These are phyloP conservation scores for Rhamnella rubrinervis DNA, from an alignment of 331 rosid genomes.

Conservation along the genomic window DNA sequence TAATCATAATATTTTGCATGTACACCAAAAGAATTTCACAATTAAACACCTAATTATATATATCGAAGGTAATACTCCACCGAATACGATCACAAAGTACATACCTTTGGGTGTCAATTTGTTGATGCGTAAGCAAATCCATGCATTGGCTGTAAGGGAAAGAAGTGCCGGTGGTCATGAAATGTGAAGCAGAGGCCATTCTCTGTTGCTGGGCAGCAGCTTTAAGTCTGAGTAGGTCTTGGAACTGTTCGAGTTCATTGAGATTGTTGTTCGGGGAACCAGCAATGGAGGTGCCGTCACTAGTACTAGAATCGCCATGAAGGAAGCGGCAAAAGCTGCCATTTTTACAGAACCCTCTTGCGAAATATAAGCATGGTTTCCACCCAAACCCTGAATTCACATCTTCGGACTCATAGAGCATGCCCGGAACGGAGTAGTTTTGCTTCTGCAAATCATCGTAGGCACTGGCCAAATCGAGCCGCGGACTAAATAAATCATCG, in stretches of 20 bases:
- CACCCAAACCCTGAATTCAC: slow-evolving; percentile 28
- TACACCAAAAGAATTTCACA: not conserved
- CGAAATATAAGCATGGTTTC: slow-evolving; percentile 41
- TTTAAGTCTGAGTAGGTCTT: slow-evolving; percentile 27
- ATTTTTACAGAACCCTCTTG: slow-evolving; percentile 50
- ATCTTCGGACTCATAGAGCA: slow-evolving; percentile 26
- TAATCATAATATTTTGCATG: not conserved
- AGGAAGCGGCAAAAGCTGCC: slow-evolving; percentile 33
- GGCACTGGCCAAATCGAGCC: slow-evolving; percentile 1
- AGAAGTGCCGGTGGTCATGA: slow-evolving; percentile 42
- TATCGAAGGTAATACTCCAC: not conserved
- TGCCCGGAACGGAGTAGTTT: slow-evolving; percentile 8
- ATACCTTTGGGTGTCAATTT: slow-evolving; percentile 52
- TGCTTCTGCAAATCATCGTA: slow-evolving; percentile 8
- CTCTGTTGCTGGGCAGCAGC: slow-evolving; percentile 52
- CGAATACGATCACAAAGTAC: not conserved
- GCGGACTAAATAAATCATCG: slow-evolving; percentile 18
- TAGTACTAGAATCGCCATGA: slow-evolving; percentile 9
- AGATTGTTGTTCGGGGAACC: slow-evolving; percentile 10
- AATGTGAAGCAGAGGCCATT: slow-evolving; percentile 37
- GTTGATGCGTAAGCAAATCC: slow-evolving; percentile 50
- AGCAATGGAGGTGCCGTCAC: not conserved
- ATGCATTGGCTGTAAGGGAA: slow-evolving; percentile 47
- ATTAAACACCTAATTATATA: not conserved
- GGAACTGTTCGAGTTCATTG: slow-evolving; percentile 27